A percentile compares a stretch with the other conserved stretches of the same genome.
Conservation (phyloP, 1,139 yeast species). For the Petasospora rhodanensis region DNA sequence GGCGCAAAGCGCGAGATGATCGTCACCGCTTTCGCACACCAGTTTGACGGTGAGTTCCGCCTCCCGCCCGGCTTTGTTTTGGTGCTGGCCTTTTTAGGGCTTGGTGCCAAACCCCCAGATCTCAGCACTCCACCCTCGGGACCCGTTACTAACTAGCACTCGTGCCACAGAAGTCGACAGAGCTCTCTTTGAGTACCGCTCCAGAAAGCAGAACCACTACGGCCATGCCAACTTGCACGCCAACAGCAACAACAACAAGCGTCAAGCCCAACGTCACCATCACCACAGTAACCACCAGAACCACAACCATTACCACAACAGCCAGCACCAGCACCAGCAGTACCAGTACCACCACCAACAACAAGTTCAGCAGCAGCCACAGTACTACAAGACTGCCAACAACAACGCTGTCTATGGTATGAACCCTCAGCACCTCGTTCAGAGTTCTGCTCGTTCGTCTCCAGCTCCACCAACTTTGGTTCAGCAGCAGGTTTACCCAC, state of each 20-base stretch:
- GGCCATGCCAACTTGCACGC: conserved; percentile 1
- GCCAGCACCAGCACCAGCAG: conserved; percentile 4
- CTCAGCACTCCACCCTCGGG: no score
- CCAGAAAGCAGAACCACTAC: conserved; percentile 20
- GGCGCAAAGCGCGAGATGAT: conserved; percentile 14
- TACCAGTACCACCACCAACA: conserved; percentile 6
- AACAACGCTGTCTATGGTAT: no score
- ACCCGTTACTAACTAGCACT: not conserved
- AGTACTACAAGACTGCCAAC: no score
- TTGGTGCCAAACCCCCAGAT: no score
- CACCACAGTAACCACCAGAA: conserved; percentile 1
- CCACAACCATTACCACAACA: conserved; percentile 5
- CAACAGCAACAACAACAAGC: conserved; percentile 2
- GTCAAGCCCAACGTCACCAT: conserved; percentile 1
- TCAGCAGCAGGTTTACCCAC: no score
- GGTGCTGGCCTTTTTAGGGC: not conserved
- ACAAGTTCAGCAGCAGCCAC: not conserved
- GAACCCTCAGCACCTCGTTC: no score
- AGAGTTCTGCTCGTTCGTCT: no score
- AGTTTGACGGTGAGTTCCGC: conserved; percentile 19
- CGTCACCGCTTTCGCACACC: conserved; percentile 17
- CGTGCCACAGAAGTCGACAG: conserved; percentile 21
- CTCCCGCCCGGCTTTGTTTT: conserved; percentile 1
- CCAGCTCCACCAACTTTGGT: no score
- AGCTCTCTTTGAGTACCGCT: conserved; percentile 25